phyloP scores from a whole-genome alignment of 805 yeast genomes.

The Saccharomyces kudriavzevii region DNA sequence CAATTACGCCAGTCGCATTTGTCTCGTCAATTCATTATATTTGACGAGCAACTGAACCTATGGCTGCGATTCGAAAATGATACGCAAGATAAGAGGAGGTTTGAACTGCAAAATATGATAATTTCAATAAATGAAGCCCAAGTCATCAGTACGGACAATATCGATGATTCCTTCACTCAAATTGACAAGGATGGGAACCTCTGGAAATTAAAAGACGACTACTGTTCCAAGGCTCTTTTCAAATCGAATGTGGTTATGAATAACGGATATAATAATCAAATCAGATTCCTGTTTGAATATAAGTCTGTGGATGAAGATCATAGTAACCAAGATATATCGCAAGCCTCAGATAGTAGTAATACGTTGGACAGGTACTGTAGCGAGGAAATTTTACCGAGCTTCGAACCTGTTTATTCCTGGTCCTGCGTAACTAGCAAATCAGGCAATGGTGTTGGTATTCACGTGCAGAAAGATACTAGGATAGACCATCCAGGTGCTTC shows the following conservation, averaged over 20 bases:
- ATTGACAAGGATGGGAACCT: not conserved
- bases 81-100: slow-evolving; percentile 1
- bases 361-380: not conserved
- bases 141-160: slow-evolving; percentile 3
- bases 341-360: not conserved
- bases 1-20: slow-evolving; percentile 11
- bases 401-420: slow-evolving; percentile 21
- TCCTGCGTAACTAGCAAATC: not conserved
- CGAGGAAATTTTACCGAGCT: slow-evolving; percentile 18
- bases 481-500: not conserved
- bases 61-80: not conserved
- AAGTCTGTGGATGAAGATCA: not conserved
- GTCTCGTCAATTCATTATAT: slow-evolving; percentile 20
- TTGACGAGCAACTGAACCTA: slow-evolving; percentile 25
- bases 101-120: slow-evolving; percentile 5
- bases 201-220: slow-evolving; percentile 14
- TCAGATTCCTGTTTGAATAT: slow-evolving; percentile 13
- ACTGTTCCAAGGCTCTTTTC: slow-evolving; percentile 17
- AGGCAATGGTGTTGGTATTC: not conserved
- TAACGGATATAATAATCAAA: slow-evolving; percentile 25
- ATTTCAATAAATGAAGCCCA: slow-evolving; percentile 27
- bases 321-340: not conserved
- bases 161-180: slow-evolving; percentile 3
- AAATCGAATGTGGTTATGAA: slow-evolving; percentile 29
- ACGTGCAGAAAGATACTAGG: not conserved